A percentile compares a stretch with the other conserved stretches of the same genome.
Conservation (phyloP, 116 monocot species). For the Dioscorea cayenensis region DNA sequence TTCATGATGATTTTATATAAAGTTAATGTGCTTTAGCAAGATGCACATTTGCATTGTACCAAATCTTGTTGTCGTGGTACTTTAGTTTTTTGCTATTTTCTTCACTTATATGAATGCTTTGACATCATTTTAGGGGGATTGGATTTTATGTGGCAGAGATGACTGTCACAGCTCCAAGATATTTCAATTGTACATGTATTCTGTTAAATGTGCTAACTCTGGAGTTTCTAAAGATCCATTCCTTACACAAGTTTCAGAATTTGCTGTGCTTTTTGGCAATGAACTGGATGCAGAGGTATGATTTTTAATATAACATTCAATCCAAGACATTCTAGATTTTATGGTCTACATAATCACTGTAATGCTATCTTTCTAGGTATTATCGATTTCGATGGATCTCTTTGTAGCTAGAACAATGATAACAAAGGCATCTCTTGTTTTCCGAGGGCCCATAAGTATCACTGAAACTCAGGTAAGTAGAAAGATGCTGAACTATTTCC, state of each 20-base stretch:
- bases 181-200: constrained; percentile 68
- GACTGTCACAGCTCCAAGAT: constrained; percentile 15
- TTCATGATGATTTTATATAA: background rate
- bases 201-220: constrained; percentile 53
- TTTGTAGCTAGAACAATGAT: constrained; percentile 96
- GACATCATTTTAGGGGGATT: constrained; percentile 63
- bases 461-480: constrained; percentile 47
- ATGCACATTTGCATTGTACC: background rate
- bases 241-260: constrained; percentile 75
- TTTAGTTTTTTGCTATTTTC: background rate
- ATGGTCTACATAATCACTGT: background rate
- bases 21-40: too few relatives aligned
- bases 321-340: background rate
- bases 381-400: constrained; percentile 96
- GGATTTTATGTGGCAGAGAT: constrained; percentile 74
- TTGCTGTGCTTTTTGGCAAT: constrained; percentile 83
- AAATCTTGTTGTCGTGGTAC: background rate
- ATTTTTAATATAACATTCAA: background rate
- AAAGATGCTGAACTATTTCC: background rate
- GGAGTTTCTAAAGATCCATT: constrained; percentile 83
- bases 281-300: constrained; percentile 96
- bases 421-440: constrained; percentile 88
- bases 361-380: constrained; percentile 47
- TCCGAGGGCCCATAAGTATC: constrained; percentile 57
- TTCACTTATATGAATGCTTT: background rate